phyloP scores from a whole-genome alignment of 2,329 filamentous ascomycete genomes.

The Emmonsiellopsis sp. region DNA sequence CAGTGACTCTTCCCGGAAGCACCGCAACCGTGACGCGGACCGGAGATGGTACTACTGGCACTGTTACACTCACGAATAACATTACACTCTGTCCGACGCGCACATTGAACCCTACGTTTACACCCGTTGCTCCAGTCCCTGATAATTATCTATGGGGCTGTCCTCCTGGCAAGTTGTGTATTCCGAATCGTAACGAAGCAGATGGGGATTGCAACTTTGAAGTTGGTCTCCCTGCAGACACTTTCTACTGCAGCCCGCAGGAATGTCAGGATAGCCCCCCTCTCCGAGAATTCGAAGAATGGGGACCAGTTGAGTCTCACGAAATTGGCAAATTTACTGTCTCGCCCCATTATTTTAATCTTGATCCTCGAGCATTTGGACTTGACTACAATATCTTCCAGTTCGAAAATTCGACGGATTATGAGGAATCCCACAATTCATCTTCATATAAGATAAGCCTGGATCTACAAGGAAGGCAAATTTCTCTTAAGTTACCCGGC shows the following conservation, averaged over 20 bases:
- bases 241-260: conserved; percentile 31
- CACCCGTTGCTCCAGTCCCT: conserved; percentile 17
- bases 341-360: conserved; percentile 52
- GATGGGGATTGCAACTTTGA: conserved; percentile 32
- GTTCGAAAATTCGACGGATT: conserved; percentile 16
- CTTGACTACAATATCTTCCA: conserved; percentile 55
- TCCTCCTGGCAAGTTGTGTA: conserved; percentile 35
- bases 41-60: conserved; percentile 7
- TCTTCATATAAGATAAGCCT: too few species aligned
- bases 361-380: conserved; percentile 55
- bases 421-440: too few species aligned
- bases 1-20: conserved; percentile 10
- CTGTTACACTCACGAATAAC: conserved; percentile 5
- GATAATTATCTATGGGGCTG: conserved; percentile 31
- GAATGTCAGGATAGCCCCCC: conserved; percentile 21
- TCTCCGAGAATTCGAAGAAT: not conserved
- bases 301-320: conserved; percentile 9
- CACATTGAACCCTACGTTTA: conserved; percentile 24
- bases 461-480: too few species aligned
- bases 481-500: conserved; percentile 32
- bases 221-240: conserved; percentile 28
- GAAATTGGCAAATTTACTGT: conserved; percentile 41
- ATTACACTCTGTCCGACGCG: conserved; percentile 22
- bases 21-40: conserved; percentile 10
- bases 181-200: conserved; percentile 22